phyloP scores from a whole-genome alignment of 345 rosid species.

The Gossypium longicalyx region DNA sequence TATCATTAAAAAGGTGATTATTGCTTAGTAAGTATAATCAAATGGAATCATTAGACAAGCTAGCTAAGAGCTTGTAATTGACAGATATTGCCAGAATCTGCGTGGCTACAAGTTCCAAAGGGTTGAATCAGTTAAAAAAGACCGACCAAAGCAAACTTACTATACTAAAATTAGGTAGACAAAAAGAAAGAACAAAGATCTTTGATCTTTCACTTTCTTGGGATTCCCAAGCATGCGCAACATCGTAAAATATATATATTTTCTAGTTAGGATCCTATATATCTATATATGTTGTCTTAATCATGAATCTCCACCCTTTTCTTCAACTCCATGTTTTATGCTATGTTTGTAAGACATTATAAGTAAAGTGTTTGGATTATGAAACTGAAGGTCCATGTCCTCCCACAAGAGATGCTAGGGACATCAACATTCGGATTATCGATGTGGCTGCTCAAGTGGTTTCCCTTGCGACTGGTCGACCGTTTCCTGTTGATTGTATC shows the following conservation, averaged over 20 bases:
- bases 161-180: not conserved
- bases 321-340: not conserved
- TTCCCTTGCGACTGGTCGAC: conserved; percentile 77
- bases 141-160: not conserved
- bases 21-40: no score
- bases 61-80: no score
- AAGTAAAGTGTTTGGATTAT: not conserved
- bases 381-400: conserved; percentile 78
- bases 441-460: conserved; percentile 88
- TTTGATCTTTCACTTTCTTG: conserved; percentile 46
- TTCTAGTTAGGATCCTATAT: conserved; percentile 15
- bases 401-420: conserved; percentile 94
- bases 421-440: conserved; percentile 88
- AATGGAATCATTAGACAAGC: no score
- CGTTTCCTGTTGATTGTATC: conserved; percentile 55
- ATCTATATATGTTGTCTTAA: conserved; percentile 15
- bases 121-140: conserved; percentile 5
- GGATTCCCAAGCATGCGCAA: conserved; percentile 59
- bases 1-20: not conserved
- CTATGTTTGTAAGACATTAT: not conserved
- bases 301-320: conserved; percentile 15
- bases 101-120: conserved; percentile 40
- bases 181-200: not conserved
- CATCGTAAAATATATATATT: not conserved
- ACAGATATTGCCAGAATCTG: not conserved